Conservation (phyloP, 2,329 filamentous ascomycete genomes). For the Fusarium sp. region DNA sequence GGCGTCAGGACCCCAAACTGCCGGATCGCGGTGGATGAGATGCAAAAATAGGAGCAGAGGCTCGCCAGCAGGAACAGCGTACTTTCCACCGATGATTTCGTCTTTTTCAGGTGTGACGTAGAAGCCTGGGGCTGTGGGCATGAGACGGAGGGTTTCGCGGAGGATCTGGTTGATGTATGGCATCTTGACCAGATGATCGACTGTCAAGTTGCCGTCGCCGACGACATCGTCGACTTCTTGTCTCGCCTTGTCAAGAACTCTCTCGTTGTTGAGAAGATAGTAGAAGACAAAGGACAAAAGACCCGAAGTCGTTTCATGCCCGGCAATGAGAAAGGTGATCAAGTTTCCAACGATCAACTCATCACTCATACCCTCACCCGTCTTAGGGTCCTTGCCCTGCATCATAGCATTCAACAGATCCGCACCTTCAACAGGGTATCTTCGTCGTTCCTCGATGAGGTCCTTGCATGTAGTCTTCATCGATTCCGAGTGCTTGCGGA, state of each 20-base stretch:
- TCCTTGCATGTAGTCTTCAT: neutral
- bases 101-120: neutral
- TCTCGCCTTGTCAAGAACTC: neutral
- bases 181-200: slow-evolving; percentile 5
- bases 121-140: slow-evolving; percentile 5
- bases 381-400: slow-evolving; percentile 4
- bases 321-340: slow-evolving; percentile 9
- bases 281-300: slow-evolving; percentile 6
- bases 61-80: neutral
- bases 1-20: slow-evolving; percentile 7
- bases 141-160: slow-evolving; percentile 10
- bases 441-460: neutral
- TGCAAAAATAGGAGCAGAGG: neutral
- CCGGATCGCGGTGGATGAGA: neutral
- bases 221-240: neutral
- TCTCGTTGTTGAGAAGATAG: neutral
- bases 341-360: neutral
- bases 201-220: neutral
- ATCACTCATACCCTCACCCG: neutral
- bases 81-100: slow-evolving; percentile 1
- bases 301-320: neutral
- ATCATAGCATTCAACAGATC: slow-evolving; percentile 3
- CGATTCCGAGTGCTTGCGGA: neutral
- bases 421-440: neutral
- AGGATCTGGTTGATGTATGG: slow-evolving; percentile 15